phyloP scores from a whole-genome alignment of 306 rosid genomes.

The Arachis stenosperma region DNA sequence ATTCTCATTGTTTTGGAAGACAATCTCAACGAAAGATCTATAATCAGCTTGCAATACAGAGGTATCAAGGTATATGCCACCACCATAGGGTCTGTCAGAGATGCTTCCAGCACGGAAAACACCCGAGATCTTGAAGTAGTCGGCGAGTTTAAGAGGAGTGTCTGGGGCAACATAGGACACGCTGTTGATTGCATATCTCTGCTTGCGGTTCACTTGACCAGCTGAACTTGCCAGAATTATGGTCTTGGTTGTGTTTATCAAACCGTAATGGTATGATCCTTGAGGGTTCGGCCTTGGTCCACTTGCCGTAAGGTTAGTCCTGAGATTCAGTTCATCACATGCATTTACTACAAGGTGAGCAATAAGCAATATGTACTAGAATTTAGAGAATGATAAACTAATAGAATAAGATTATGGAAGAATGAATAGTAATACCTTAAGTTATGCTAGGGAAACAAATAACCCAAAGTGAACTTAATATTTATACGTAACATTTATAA shows the following conservation, averaged over 20 bases:
- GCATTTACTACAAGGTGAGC: too few species aligned
- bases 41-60: constrained; percentile 85
- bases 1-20: constrained; percentile 88
- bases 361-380: too few species aligned
- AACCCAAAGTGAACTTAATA: too few species aligned
- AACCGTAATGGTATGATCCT: constrained; percentile 95
- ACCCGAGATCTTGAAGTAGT: constrained; percentile 77
- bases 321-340: constrained; percentile 41
- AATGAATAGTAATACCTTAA: constrained; percentile 47
- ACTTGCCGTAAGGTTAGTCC: constrained; percentile 97
- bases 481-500: too few species aligned
- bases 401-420: too few species aligned
- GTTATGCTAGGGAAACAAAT: too few species aligned
- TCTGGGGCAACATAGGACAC: constrained; percentile 85
- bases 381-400: too few species aligned
- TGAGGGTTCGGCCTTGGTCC: constrained; percentile 99
- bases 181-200: constrained; percentile 88
- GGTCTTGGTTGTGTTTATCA: constrained; percentile 69
- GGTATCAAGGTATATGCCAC: constrained; percentile 86
- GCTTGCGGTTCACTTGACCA: constrained; percentile 77
- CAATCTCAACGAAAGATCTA: constrained; percentile 77
- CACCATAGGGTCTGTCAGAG: constrained; percentile 76
- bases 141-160: constrained; percentile 94
- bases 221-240: constrained; percentile 68
- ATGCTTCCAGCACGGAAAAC: constrained; percentile 87